Evolutionary conservation across 176 grass and related monocot genomes (phyloP).

Genomic region (Cocos nucifera): DNA sequence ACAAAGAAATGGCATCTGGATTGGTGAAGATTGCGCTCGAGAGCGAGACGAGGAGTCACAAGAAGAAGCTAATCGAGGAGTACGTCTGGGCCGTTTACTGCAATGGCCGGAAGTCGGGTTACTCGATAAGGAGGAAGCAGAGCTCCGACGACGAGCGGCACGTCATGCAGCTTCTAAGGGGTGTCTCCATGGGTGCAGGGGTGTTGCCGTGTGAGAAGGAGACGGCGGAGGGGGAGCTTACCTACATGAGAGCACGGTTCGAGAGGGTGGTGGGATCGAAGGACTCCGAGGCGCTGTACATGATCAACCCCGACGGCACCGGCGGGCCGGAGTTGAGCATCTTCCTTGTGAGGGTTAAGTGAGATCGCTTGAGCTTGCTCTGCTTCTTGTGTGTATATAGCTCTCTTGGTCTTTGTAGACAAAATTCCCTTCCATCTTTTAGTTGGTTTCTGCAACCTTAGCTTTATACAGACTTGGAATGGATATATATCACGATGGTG

Average conservation of each 20-base stretch:
- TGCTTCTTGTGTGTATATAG: too few relatives aligned
- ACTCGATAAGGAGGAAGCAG: constrained; percentile 80
- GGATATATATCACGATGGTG: too few relatives aligned
- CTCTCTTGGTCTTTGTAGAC: too few relatives aligned
- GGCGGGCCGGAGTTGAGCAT: constrained; percentile 57
- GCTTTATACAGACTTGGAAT: too few relatives aligned
- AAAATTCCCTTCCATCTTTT: too few relatives aligned
- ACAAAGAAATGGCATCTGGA: constrained; percentile 78
- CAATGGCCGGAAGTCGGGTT: constrained; percentile 87
- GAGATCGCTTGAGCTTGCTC: constrained; percentile 5
- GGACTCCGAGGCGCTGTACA: constrained; percentile 94
- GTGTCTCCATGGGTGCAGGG: constrained; percentile 92
- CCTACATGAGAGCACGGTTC: constrained; percentile 85
- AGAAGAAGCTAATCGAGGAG: constrained; percentile 66
- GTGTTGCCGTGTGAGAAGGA: constrained; percentile 80
- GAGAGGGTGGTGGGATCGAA: constrained; percentile 89
- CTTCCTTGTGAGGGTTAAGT: constrained; percentile 95
- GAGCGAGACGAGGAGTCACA: constrained; percentile 78
- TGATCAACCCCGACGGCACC: constrained; percentile 63
- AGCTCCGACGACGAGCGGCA: constrained; percentile 69
- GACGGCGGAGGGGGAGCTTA: constrained; percentile 66
- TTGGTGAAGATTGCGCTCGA: constrained; percentile 80
- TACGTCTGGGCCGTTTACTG: constrained; percentile 96
- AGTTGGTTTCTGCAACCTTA: too few relatives aligned
- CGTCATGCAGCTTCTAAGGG: constrained; percentile 72